phyloP scores from a whole-genome alignment of 2,329 filamentous ascomycete genomes.

The Colletotrichum cereale region DNA sequence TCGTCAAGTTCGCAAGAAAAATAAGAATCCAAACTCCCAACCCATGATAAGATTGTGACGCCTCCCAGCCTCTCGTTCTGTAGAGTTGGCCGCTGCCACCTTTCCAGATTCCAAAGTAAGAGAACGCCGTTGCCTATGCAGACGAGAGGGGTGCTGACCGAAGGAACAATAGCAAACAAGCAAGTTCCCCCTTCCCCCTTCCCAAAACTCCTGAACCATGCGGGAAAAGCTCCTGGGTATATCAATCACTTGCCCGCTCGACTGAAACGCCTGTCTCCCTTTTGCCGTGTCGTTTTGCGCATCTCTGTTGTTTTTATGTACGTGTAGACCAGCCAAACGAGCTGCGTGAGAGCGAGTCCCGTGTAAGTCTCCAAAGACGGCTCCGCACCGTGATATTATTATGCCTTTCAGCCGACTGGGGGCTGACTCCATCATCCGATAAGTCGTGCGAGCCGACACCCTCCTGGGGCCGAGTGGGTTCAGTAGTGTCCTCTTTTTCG shows the following conservation, averaged over 20 bases:
- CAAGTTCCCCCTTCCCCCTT: neutral
- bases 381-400: constrained; percentile 7
- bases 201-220: constrained; percentile 7
- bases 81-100: neutral
- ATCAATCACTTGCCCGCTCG: neutral
- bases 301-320: constrained; percentile 20
- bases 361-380: constrained; percentile 31
- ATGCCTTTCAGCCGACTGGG: neutral
- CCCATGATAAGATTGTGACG: neutral
- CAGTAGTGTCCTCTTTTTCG: neutral
- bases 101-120: neutral
- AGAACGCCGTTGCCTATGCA: constrained; percentile 33
- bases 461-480: neutral
- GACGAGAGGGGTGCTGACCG: constrained; percentile 10
- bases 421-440: neutral
- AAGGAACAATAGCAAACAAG: neutral
- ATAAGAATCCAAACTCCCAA: constrained; percentile 26
- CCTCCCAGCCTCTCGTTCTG: neutral
- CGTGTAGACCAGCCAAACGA: constrained; percentile 26
- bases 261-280: constrained; percentile 23
- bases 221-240: constrained; percentile 5
- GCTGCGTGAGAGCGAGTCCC: constrained; percentile 29
- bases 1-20: constrained; percentile 1
- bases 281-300: constrained; percentile 15
- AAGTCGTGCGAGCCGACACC: neutral